Evolutionary conservation across 2,329 filamentous ascomycete species (phyloP).

Genomic region (Colletotrichum kahawae): DNA sequence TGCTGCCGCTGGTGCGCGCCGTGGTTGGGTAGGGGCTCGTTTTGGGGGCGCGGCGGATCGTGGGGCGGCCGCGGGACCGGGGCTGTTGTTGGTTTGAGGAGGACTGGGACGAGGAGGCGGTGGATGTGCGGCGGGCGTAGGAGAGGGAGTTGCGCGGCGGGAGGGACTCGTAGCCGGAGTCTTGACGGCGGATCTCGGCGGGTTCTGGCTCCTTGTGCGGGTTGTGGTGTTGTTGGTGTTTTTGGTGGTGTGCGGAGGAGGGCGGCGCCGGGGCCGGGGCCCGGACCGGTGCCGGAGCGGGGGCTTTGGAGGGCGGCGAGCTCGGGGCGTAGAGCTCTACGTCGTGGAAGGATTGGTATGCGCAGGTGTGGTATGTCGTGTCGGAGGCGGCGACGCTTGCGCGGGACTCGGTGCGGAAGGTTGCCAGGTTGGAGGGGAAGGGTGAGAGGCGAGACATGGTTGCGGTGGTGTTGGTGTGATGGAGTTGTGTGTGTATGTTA

Average conservation of each 20-base stretch:
- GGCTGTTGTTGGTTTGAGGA: slow-evolving; percentile 28
- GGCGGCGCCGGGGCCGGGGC: slow-evolving; percentile 6
- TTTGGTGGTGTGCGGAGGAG: slow-evolving; percentile 6
- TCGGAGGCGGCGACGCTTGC: slow-evolving; percentile 51
- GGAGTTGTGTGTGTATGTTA: not conserved
- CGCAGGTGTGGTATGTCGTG: slow-evolving; percentile 45
- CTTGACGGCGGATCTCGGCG: slow-evolving; percentile 56
- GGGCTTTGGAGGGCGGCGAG: slow-evolving; percentile 28
- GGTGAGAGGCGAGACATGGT: slow-evolving; percentile 22
- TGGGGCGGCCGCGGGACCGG: slow-evolving; percentile 45
- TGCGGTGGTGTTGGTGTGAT: not conserved
- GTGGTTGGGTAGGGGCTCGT: slow-evolving; percentile 34
- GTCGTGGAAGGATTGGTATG: slow-evolving; percentile 55
- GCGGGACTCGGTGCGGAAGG: slow-evolving; percentile 36
- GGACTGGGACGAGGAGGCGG: slow-evolving; percentile 29
- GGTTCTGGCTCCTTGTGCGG: slow-evolving; percentile 30
- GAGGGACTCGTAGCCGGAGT: slow-evolving; percentile 64
- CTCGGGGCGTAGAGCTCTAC: slow-evolving; percentile 51
- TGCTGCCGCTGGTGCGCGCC: slow-evolving; percentile 11
- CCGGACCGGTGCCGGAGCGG: slow-evolving; percentile 18
- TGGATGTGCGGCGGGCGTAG: slow-evolving; percentile 39
- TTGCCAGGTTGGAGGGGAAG: slow-evolving; percentile 17
- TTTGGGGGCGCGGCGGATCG: slow-evolving; percentile 45
- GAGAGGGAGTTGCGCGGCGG: slow-evolving; percentile 42
- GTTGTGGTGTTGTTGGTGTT: slow-evolving; percentile 13